These are phyloP conservation scores for Pezicula carpinea DNA, from an alignment of 2,329 filamentous ascomycete species.

Conservation along the genomic window DNA sequence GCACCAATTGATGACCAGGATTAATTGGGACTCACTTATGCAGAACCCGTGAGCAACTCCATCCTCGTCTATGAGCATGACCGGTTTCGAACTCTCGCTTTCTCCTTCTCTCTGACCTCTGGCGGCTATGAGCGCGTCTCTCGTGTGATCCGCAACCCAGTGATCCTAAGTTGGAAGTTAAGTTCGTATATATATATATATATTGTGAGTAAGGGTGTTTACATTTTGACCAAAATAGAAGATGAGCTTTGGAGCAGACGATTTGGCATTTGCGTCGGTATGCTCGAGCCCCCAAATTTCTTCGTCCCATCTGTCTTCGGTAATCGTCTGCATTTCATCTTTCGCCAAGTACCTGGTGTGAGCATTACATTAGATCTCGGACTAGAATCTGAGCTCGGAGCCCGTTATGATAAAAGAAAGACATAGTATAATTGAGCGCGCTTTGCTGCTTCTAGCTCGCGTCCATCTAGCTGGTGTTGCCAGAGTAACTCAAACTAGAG, in stretches of 20 bases:
- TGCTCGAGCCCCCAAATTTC: conserved; percentile 50
- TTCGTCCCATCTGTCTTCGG: conserved; percentile 54
- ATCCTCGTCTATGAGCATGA: conserved; percentile 50
- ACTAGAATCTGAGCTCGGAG: neutral
- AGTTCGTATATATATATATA: neutral
- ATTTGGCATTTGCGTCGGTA: conserved; percentile 18
- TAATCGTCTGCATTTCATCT: conserved; percentile 56
- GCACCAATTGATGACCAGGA: neutral
- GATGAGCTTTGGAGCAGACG: conserved; percentile 45
- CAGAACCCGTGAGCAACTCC: conserved; percentile 59
- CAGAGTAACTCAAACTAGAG: too few relatives aligned
- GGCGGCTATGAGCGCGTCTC: conserved; percentile 51
- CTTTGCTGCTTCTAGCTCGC: too few relatives aligned
- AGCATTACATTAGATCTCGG: neutral
- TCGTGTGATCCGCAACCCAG: conserved; percentile 54
- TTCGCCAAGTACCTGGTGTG: conserved; percentile 43
- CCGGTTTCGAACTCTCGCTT: conserved; percentile 33
- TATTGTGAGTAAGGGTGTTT: conserved; percentile 1
- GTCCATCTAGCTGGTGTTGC: too few relatives aligned
- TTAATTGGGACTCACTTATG: conserved; percentile 38
- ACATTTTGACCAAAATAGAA: conserved; percentile 52
- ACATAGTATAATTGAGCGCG: too few relatives aligned
- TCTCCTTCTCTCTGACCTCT: conserved; percentile 27
- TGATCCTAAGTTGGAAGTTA: conserved; percentile 38
- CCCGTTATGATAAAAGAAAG: too few relatives aligned